A percentile compares a stretch with the other conserved stretches of the same genome.
Evolutionary conservation across 2,329 filamentous ascomycete genomes (phyloP).

Genomic region (Diplodia scrobiculata): DNA sequence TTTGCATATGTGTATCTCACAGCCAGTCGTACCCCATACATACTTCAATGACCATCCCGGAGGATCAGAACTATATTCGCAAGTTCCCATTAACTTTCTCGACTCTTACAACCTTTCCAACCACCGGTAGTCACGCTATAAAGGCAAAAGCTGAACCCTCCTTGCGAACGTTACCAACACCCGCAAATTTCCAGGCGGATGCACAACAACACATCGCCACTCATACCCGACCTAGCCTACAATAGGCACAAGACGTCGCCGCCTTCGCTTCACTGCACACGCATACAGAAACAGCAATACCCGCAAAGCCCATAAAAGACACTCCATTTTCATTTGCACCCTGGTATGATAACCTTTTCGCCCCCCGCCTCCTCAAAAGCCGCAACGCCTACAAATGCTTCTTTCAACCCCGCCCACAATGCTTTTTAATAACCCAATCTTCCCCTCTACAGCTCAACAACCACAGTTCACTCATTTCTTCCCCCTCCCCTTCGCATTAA

Average conservation of each 20-base stretch:
- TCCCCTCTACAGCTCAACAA: too few relatives aligned
- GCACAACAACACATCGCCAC: neutral
- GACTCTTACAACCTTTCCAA: too few relatives aligned
- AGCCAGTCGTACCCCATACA: too few relatives aligned
- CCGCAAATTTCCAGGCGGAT: neutral
- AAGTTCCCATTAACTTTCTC: too few relatives aligned
- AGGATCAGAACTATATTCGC: too few relatives aligned
- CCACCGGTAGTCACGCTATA: too few relatives aligned
- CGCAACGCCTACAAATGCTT: conserved; percentile 1
- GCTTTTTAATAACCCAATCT: neutral
- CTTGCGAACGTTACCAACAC: neutral
- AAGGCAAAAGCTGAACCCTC: neutral
- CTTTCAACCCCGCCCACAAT: neutral
- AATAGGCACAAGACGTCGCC: neutral
- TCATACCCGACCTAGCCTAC: neutral
- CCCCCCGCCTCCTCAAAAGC: neutral
- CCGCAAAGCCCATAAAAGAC: neutral
- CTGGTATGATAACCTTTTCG: neutral
- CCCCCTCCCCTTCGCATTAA: conserved; percentile 59
- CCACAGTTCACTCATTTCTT: conserved; percentile 37
- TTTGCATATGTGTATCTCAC: too few relatives aligned
- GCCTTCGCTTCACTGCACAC: neutral
- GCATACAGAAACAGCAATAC: neutral
- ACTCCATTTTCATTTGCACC: neutral
- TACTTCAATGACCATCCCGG: too few relatives aligned